A percentile compares a stretch with the other conserved stretches of the same genome.
These are phyloP conservation scores for Hibiscus trionum DNA, from an alignment of 345 rosid species.

Conservation along the genomic window DNA sequence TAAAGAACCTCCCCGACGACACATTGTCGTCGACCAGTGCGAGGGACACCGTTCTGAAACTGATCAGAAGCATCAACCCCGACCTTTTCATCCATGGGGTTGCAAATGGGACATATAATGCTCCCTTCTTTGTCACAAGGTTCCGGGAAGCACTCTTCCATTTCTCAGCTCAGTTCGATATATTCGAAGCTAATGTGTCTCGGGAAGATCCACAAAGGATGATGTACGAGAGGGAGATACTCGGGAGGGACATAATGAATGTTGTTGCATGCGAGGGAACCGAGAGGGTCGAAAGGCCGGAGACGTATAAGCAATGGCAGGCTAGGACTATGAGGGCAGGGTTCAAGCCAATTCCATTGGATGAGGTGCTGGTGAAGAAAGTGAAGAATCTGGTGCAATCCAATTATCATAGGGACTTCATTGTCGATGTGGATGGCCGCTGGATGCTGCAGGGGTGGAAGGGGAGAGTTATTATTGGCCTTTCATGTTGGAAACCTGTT, in stretches of 20 bases:
- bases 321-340: constrained; percentile 46
- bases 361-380: constrained; percentile 38
- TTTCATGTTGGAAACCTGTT: constrained; percentile 66
- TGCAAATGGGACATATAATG: constrained; percentile 36
- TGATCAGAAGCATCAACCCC: constrained; percentile 40
- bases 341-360: constrained; percentile 45
- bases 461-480: constrained; percentile 57
- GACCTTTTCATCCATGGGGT: constrained; percentile 33
- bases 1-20: constrained; percentile 46
- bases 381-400: constrained; percentile 33
- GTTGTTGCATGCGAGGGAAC: constrained; percentile 55
- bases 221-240: constrained; percentile 36
- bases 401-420: constrained; percentile 54
- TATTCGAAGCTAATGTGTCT: constrained; percentile 38
- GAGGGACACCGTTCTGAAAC: constrained; percentile 36
- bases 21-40: constrained; percentile 34
- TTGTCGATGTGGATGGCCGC: constrained; percentile 47
- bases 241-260: constrained; percentile 41
- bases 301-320: constrained; percentile 79
- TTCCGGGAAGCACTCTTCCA: constrained; percentile 54
- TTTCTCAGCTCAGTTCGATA: constrained; percentile 49
- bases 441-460: constrained; percentile 96
- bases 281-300: constrained; percentile 56
- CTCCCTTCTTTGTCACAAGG: constrained; percentile 45
- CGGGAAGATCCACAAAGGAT: constrained; percentile 36